Evolutionary conservation across 1,284 basidiomycete species (phyloP).

Genomic region (Marasmius tenuissimus): DNA sequence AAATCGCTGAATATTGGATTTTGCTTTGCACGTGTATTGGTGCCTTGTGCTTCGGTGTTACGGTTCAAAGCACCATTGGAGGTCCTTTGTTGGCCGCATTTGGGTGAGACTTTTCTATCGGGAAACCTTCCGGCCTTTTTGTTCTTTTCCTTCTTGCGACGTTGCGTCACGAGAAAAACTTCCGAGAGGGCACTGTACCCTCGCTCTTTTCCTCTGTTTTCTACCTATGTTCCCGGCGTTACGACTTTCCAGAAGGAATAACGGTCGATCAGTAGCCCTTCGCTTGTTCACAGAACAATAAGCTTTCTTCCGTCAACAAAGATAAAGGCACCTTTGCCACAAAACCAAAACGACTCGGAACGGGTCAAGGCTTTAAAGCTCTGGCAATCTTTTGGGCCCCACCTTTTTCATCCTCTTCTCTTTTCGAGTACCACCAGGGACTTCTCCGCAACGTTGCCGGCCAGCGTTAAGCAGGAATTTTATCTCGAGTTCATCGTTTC

Average conservation of each 20-base stretch:
- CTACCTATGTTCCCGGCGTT: not conserved
- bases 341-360: not conserved
- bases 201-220: not conserved
- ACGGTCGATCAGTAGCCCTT: not conserved
- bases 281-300: not conserved
- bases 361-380: slow-evolving; percentile 18
- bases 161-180: no score
- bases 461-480: slow-evolving; percentile 19
- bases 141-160: not conserved
- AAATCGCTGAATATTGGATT: no score
- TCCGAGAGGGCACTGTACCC: no score
- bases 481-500: slow-evolving; percentile 7
- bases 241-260: not conserved
- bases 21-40: no score
- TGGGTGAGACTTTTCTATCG: not conserved
- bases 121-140: not conserved
- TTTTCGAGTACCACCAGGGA: slow-evolving; percentile 5
- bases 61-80: not conserved
- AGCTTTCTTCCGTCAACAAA: not conserved
- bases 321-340: not conserved
- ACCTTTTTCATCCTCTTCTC: slow-evolving; percentile 4
- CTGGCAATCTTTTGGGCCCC: slow-evolving; percentile 10
- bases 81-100: not conserved
- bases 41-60: no score
- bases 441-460: slow-evolving; percentile 26